Evolutionary conservation across 768 basidiomycete genomes (phyloP).

Genomic region (Cystobasidium onofrii): DNA sequence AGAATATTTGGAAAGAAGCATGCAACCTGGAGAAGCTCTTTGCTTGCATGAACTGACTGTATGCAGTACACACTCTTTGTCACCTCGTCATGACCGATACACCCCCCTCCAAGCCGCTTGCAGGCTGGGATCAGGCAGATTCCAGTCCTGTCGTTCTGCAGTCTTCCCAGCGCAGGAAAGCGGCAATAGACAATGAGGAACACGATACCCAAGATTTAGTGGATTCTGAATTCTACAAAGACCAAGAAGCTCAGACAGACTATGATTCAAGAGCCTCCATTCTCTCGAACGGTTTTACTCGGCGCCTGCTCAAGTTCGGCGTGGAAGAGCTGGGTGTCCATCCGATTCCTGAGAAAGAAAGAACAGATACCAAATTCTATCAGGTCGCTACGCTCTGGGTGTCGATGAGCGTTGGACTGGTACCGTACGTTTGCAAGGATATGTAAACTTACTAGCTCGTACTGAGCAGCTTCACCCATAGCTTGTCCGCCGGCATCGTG

Average conservation of each 20-base stretch:
- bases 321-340: slow-evolving; percentile 15
- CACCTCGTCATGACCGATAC: neutral
- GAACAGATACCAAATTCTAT: slow-evolving; percentile 13
- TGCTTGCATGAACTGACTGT: no score
- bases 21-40: no score
- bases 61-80: no score
- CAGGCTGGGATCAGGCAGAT: neutral
- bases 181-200: neutral
- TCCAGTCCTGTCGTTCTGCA: neutral
- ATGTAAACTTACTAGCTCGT: neutral
- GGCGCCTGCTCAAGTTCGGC: slow-evolving; percentile 18
- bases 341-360: slow-evolving; percentile 9
- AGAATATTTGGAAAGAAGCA: neutral
- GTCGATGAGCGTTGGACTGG: slow-evolving; percentile 5
- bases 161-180: neutral
- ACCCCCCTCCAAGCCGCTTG: neutral
- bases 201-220: neutral
- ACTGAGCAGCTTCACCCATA: neutral
- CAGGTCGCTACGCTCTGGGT: slow-evolving; percentile 1
- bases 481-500: slow-evolving; percentile 16
- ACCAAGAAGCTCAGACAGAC: neutral
- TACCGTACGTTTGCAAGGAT: neutral
- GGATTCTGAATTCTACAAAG: neutral
- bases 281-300: neutral
- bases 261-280: neutral